Conservation (phyloP, 75 land plant genomes). For the Ceratopteris richardii region DNA sequence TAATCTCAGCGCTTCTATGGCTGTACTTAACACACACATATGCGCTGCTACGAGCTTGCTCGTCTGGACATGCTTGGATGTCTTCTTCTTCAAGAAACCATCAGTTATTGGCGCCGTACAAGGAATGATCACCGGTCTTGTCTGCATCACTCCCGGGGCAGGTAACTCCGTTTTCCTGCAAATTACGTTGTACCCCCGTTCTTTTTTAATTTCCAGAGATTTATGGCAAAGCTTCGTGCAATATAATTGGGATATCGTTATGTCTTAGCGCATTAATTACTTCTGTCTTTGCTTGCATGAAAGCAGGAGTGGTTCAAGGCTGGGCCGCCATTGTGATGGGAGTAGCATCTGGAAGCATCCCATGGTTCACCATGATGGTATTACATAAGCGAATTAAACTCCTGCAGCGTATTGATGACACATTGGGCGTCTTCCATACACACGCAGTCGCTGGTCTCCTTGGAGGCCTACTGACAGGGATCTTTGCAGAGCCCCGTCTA, state of each 20-base stretch:
- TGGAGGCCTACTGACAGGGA: conserved; percentile 43
- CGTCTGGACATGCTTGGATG: conserved; percentile 49
- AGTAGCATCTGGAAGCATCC: conserved; percentile 38
- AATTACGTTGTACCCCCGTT: not conserved
- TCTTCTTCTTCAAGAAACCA: conserved; percentile 48
- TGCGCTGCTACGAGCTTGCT: conserved; percentile 60
- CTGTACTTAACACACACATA: conserved; percentile 56
- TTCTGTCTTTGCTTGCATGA: no score
- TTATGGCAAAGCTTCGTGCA: not conserved
- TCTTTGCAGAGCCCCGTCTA: conserved; percentile 45
- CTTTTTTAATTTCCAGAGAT: not conserved
- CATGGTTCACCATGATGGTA: conserved; percentile 75
- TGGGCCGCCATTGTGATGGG: conserved; percentile 73
- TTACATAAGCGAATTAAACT: conserved; percentile 41
- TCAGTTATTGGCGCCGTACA: conserved; percentile 68
- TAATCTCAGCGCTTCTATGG: conserved; percentile 43
- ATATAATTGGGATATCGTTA: not conserved
- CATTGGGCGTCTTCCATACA: conserved; percentile 64
- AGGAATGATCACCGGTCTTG: conserved; percentile 68
- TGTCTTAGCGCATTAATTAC: not conserved
- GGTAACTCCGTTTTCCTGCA: conserved; percentile 10
- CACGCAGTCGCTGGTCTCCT: conserved; percentile 58
- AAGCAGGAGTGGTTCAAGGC: conserved; percentile 57
- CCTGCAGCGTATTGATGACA: conserved; percentile 55
- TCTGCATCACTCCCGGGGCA: conserved; percentile 49